A percentile compares a stretch with the other conserved stretches of the same genome.
Conservation (phyloP, 78 protist genomes). For the Emiliania huxleyi region DNA sequence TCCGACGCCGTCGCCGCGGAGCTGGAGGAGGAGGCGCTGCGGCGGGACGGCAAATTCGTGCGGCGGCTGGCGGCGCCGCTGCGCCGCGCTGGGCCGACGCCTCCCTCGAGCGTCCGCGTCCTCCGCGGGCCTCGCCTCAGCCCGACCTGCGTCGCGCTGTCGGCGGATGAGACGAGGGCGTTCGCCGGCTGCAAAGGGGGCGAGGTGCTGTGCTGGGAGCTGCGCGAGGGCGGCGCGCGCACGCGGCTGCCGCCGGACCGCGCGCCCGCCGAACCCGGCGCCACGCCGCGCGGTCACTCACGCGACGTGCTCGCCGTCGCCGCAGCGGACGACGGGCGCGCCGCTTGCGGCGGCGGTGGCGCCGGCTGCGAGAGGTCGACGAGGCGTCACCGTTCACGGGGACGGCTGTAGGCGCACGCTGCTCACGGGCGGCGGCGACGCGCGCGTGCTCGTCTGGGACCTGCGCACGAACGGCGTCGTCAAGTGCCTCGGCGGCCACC, state of each 20-base stretch:
- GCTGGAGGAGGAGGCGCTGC: neutral
- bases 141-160: neutral
- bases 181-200: neutral
- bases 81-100: neutral
- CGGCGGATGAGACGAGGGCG: neutral
- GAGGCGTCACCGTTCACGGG: neutral
- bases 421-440: neutral
- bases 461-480: neutral
- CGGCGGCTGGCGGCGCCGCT: neutral
- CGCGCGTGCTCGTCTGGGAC: neutral
- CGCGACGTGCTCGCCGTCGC: slow-evolving; percentile 61
- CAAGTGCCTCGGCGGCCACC: neutral
- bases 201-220: neutral
- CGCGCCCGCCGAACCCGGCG: neutral
- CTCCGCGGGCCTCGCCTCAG: neutral
- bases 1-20: neutral
- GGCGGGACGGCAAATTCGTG: neutral
- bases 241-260: neutral
- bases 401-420: too few species aligned
- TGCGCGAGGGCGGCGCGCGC: neutral
- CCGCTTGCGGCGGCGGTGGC: too few species aligned
- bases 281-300: slow-evolving; percentile 57
- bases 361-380: slow-evolving; percentile 37
- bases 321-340: slow-evolving; percentile 66
- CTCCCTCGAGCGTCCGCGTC: neutral